phyloP scores from a whole-genome alignment of 345 rosid genomes.

The Draba incana region DNA sequence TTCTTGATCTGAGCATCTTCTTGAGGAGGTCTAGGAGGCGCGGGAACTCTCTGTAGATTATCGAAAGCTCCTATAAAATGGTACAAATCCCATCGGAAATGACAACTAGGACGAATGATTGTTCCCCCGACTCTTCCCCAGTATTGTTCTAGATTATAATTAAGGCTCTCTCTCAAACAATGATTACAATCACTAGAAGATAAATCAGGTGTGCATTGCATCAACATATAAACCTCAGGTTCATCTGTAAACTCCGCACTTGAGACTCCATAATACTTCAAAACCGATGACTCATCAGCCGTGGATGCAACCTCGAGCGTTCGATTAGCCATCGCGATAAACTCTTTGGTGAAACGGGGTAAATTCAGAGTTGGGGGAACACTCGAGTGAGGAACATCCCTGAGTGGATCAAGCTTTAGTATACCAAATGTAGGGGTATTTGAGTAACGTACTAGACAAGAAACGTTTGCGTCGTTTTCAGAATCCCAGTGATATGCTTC shows the following conservation, averaged over 20 bases:
- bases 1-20: conserved; percentile 19
- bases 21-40: conserved; percentile 32
- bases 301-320: conserved; percentile 34
- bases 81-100: conserved; percentile 44
- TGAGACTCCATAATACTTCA: conserved; percentile 47
- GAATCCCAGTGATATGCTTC: conserved; percentile 44
- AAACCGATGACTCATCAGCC: conserved; percentile 40
- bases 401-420: conserved; percentile 32
- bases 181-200: conserved; percentile 40
- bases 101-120: conserved; percentile 49
- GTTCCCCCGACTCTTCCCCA: conserved; percentile 44
- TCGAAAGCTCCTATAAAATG: conserved; percentile 6
- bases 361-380: conserved; percentile 4
- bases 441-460: conserved; percentile 51
- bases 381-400: conserved; percentile 10
- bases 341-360: conserved; percentile 39
- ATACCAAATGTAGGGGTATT: conserved; percentile 35
- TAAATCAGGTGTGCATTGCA: conserved; percentile 67
- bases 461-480: conserved; percentile 17
- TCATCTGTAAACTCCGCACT: conserved; percentile 28
- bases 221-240: conserved; percentile 42
- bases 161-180: conserved; percentile 39
- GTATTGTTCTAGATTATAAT: conserved; percentile 30
- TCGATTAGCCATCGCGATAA: conserved; percentile 35
- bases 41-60: conserved; percentile 16